These are phyloP conservation scores for Cronartium quercuum DNA, from an alignment of 1,284 basidiomycete species.

Conservation along the genomic window DNA sequence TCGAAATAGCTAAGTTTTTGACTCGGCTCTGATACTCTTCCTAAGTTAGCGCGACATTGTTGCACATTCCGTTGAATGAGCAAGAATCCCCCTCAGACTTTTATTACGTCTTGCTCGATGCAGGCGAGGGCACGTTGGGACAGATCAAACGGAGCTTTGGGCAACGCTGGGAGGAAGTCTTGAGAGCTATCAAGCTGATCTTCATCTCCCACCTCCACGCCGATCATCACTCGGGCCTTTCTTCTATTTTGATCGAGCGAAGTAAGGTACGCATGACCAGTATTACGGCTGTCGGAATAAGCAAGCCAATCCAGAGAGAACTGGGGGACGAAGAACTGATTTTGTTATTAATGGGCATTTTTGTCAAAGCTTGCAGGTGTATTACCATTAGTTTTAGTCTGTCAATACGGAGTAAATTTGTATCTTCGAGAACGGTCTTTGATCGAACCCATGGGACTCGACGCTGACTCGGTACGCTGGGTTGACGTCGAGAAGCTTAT, in stretches of 20 bases:
- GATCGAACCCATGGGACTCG: conserved; percentile 22
- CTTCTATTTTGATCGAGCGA: conserved; percentile 67
- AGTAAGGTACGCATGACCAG: conserved; percentile 58
- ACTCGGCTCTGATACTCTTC: not conserved
- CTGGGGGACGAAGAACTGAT: too few relatives aligned
- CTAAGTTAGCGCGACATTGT: conserved; percentile 30
- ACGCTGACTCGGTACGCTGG: not conserved
- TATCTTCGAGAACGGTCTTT: conserved; percentile 17
- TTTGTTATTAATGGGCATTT: too few relatives aligned
- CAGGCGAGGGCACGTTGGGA: conserved; percentile 85
- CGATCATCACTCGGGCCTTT: conserved; percentile 83
- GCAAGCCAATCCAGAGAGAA: too few relatives aligned
- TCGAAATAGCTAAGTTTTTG: too few relatives aligned
- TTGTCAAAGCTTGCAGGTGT: not conserved
- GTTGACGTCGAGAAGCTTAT: conserved; percentile 25
- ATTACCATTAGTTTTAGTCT: conserved; percentile 21
- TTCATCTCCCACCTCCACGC: conserved; percentile 87
- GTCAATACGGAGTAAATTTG: conserved; percentile 37
- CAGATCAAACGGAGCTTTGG: conserved; percentile 77
- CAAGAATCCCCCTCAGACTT: not conserved
- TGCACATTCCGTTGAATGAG: conserved; percentile 18
- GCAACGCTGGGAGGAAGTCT: conserved; percentile 47
- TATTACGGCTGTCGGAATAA: too few relatives aligned
- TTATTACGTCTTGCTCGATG: conserved; percentile 65
- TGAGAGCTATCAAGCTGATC: conserved; percentile 69